Evolutionary conservation across 2,329 filamentous ascomycete genomes (phyloP).

Genomic region (Colletotrichum sp.): DNA sequence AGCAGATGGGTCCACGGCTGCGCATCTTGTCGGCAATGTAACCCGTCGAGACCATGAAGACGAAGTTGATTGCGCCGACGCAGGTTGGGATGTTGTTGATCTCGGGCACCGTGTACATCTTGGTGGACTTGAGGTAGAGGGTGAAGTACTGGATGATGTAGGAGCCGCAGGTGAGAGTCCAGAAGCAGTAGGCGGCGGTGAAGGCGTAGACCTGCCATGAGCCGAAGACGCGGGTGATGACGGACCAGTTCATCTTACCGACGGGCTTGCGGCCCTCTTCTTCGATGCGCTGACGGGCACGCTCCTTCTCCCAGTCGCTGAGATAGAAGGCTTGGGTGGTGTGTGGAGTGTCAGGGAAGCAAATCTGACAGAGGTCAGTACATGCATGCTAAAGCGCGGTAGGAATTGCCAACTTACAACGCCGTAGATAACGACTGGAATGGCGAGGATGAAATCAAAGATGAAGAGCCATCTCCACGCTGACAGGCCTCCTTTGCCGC

Average conservation of each 20-base stretch:
- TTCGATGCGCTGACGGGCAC: constrained; percentile 73
- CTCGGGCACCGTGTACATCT: constrained; percentile 38
- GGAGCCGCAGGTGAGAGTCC: constrained; percentile 41
- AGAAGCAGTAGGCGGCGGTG: constrained; percentile 41
- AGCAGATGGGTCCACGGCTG: constrained; percentile 38
- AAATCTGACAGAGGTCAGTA: constrained; percentile 13
- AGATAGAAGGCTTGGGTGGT: constrained; percentile 47
- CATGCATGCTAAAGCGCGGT: rapidly evolving
- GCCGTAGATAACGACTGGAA: constrained; percentile 42
- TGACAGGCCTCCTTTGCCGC: constrained; percentile 35
- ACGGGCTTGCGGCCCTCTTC: constrained; percentile 48
- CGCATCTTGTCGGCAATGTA: constrained; percentile 40
- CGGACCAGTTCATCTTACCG: constrained; percentile 39
- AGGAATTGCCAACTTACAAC: constrained; percentile 17
- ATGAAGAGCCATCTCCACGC: constrained; percentile 45
- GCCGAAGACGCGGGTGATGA: constrained; percentile 41
- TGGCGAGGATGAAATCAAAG: constrained; percentile 38
- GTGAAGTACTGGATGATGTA: constrained; percentile 46
- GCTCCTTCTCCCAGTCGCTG: constrained; percentile 61
- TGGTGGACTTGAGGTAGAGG: constrained; percentile 42
- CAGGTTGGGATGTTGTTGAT: constrained; percentile 52
- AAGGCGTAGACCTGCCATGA: constrained; percentile 52
- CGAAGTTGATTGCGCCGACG: constrained; percentile 47
- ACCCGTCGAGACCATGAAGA: constrained; percentile 43
- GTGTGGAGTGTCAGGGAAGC: constrained; percentile 48